A percentile compares a stretch with the other conserved stretches of the same genome.
These are phyloP conservation scores for Austropuccinia psidii DNA, from an alignment of 1,284 basidiomycete species.

Conservation along the genomic window DNA sequence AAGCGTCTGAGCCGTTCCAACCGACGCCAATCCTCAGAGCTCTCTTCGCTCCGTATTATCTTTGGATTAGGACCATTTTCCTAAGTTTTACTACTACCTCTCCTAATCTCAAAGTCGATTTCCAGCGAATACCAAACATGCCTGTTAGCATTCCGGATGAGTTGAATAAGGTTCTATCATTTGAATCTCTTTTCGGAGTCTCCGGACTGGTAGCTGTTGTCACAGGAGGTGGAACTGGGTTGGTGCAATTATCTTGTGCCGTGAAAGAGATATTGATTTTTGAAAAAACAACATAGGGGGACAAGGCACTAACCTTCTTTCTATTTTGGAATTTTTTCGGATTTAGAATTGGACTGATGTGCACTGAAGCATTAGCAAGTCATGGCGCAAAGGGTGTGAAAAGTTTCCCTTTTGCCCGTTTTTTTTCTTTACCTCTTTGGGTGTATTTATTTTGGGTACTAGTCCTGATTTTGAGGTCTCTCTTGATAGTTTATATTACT, in stretches of 20 bases:
- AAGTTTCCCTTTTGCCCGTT: background rate
- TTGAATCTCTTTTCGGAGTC: slow-evolving; percentile 29
- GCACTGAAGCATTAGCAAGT: slow-evolving; percentile 30
- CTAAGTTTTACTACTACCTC: no score
- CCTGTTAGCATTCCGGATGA: no score
- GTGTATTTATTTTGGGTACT: background rate
- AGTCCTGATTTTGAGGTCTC: background rate
- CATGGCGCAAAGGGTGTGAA: slow-evolving; percentile 29
- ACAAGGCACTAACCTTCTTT: background rate
- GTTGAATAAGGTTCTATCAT: slow-evolving; percentile 30
- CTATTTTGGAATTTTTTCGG: background rate
- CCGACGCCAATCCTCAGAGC: no score
- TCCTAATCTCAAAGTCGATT: no score
- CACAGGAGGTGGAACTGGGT: slow-evolving; percentile 36
- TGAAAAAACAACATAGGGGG: background rate
- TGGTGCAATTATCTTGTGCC: no score
- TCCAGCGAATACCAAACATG: no score
- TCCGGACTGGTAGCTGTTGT: slow-evolving; percentile 31
- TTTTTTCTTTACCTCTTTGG: background rate
- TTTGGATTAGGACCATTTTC: no score
- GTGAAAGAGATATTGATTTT: background rate
- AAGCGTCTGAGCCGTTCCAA: no score
- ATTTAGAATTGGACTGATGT: slow-evolving; percentile 34
- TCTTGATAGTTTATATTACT: slow-evolving; percentile 30
- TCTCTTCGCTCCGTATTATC: no score